Evolutionary conservation across 208 protist genomes (phyloP).

Genomic region (Phytomonas serpens): DNA sequence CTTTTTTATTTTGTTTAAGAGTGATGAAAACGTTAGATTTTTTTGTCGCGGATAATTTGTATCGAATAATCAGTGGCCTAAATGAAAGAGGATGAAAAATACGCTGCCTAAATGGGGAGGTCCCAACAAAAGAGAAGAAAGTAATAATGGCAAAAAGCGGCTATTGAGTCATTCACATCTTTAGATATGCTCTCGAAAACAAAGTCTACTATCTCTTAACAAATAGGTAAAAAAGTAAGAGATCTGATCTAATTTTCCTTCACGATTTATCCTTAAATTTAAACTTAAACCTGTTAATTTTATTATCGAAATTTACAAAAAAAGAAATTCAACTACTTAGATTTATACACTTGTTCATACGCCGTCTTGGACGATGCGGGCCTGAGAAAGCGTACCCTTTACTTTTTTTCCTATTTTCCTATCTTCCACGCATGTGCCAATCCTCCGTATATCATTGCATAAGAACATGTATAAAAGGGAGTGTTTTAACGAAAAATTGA

Average conservation of each 20-base stretch:
- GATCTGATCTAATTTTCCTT: background rate
- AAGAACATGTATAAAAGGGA: background rate
- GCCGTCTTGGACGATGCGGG: background rate
- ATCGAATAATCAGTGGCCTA: background rate
- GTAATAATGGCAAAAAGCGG: background rate
- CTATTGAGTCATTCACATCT: background rate
- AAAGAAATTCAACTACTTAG: background rate
- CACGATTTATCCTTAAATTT: background rate
- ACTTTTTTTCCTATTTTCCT: background rate
- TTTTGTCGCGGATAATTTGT: slow-evolving; percentile 2
- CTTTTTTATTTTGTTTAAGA: background rate
- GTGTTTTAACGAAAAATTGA: slow-evolving; percentile 5
- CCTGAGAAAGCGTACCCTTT: background rate
- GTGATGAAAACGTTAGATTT: slow-evolving; percentile 1
- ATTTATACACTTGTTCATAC: background rate
- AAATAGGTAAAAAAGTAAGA: background rate
- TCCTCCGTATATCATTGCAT: background rate
- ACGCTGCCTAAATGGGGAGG: background rate
- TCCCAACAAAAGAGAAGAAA: background rate
- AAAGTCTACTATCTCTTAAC: background rate
- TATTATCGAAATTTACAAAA: background rate
- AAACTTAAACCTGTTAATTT: background rate
- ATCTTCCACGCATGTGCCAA: background rate
- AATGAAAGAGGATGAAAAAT: background rate
- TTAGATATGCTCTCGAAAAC: background rate